phyloP scores from a whole-genome alignment of 768 basidiomycete species.

The Leccinum variicolor region DNA sequence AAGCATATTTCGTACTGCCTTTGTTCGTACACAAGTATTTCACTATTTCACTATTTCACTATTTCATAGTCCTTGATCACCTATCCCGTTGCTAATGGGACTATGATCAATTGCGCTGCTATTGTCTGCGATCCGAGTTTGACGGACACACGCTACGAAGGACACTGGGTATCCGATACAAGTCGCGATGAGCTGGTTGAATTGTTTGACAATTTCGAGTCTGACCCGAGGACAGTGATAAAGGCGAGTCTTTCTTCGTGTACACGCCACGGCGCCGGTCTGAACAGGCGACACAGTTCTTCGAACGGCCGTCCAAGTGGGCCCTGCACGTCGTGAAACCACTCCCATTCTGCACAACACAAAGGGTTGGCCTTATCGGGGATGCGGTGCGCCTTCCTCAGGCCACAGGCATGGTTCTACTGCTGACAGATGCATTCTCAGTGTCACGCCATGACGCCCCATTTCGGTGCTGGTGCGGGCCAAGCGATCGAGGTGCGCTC shows the following conservation, averaged over 20 bases:
- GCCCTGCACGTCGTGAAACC: constrained; percentile 41
- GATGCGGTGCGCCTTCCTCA: constrained; percentile 39
- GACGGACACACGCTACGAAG: constrained; percentile 30
- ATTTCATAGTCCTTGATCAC: constrained; percentile 36
- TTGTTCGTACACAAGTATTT: neutral
- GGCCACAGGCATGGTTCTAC: no score
- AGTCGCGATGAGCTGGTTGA: constrained; percentile 31
- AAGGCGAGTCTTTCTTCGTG: constrained; percentile 15
- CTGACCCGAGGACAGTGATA: constrained; percentile 29
- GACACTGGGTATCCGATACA: constrained; percentile 30
- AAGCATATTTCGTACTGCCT: neutral
- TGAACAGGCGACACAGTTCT: constrained; percentile 23
- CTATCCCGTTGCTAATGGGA: constrained; percentile 38
- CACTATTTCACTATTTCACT: no score
- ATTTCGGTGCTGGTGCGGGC: constrained; percentile 23
- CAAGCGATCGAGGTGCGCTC: constrained; percentile 23
- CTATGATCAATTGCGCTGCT: constrained; percentile 36
- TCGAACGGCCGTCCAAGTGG: constrained; percentile 40
- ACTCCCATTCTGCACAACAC: constrained; percentile 37
- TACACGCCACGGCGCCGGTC: neutral
- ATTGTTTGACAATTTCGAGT: constrained; percentile 35
- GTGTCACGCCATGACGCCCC: constrained; percentile 27
- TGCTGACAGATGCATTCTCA: neutral
- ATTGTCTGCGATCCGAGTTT: constrained; percentile 27
- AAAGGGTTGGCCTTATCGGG: constrained; percentile 31